A percentile compares a stretch with the other conserved stretches of the same genome.
Conservation (phyloP, 2,329 filamentous ascomycete species). For the Nothophaeocryptopus gaeumannii region DNA sequence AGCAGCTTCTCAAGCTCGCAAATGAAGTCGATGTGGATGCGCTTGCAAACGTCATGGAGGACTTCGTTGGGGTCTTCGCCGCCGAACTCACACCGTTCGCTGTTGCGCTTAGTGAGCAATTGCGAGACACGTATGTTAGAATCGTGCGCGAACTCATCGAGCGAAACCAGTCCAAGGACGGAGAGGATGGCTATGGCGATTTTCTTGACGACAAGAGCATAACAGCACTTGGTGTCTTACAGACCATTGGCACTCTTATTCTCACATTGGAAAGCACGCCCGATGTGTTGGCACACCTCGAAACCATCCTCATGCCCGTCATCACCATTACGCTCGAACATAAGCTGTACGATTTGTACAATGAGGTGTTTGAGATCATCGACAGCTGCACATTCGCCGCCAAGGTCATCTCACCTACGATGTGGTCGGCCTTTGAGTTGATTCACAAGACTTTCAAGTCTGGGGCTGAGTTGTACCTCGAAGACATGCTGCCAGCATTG, state of each 20-base stretch:
- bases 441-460: constrained; percentile 97
- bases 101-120: constrained; percentile 90
- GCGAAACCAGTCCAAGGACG: constrained; percentile 73
- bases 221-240: constrained; percentile 88
- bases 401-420: constrained; percentile 89
- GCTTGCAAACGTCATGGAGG: constrained; percentile 97
- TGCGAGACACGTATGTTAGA: constrained; percentile 91
- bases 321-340: constrained; percentile 95
- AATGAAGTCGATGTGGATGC: constrained; percentile 98
- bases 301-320: constrained; percentile 94
- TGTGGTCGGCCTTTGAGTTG: constrained; percentile 98
- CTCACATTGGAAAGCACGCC: constrained; percentile 95
- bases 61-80: constrained; percentile 99
- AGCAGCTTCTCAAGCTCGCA: constrained; percentile 91
- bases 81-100: constrained; percentile 94
- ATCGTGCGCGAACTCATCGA: constrained; percentile 90
- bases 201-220: constrained; percentile 98
- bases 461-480: constrained; percentile 92
- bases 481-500: constrained; percentile 96
- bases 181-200: constrained; percentile 79
- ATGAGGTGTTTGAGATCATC: constrained; percentile 98
- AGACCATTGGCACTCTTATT: constrained; percentile 96
- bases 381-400: constrained; percentile 98
- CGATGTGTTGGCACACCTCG: constrained; percentile 89
- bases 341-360: constrained; percentile 96